phyloP scores from a whole-genome alignment of 345 rosid genomes.

The Isatis tinctoria region DNA sequence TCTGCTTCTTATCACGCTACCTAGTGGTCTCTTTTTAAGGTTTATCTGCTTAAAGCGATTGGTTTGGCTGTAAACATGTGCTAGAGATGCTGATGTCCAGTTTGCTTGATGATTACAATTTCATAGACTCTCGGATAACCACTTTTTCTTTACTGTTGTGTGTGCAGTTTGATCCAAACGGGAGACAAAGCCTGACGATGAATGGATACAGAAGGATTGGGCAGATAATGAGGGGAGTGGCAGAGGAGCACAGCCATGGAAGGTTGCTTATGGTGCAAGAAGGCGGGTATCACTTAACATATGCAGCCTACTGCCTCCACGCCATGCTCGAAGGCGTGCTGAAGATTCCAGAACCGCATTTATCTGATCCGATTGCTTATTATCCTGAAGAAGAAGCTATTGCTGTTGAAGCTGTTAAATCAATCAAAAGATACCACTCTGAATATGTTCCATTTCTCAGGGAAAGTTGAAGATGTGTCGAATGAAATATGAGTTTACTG shows the following conservation, averaged over 20 bases:
- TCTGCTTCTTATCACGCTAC: not conserved
- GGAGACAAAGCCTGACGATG: slow-evolving; percentile 88
- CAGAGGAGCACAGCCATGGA: slow-evolving; percentile 52
- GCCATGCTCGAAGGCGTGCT: slow-evolving; percentile 86
- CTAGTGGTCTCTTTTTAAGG: not conserved
- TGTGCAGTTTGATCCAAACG: slow-evolving; percentile 85
- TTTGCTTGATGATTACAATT: not conserved
- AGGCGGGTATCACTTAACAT: slow-evolving; percentile 88
- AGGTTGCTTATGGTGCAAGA: slow-evolving; percentile 80
- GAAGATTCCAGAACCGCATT: slow-evolving; percentile 42
- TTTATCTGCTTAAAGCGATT: not conserved
- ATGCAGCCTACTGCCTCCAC: slow-evolving; percentile 88
- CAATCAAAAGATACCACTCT: slow-evolving; percentile 44
- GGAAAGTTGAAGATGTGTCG: slow-evolving; percentile 30
- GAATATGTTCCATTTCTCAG: slow-evolving; percentile 46
- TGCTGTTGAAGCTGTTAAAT: slow-evolving; percentile 46
- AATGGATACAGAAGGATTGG: slow-evolving; percentile 73
- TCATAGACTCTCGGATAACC: not conserved
- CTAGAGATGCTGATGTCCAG: not conserved
- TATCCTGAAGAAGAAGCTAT: slow-evolving; percentile 78
- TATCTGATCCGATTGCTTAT: slow-evolving; percentile 58
- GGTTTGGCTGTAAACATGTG: not conserved
- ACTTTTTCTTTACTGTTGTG: not conserved
- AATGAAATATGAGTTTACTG: not conserved
- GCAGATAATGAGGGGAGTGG: slow-evolving; percentile 38